Conservation (phyloP, 108 stramenopile genomes). For the Fistulifera pelliculosa region DNA sequence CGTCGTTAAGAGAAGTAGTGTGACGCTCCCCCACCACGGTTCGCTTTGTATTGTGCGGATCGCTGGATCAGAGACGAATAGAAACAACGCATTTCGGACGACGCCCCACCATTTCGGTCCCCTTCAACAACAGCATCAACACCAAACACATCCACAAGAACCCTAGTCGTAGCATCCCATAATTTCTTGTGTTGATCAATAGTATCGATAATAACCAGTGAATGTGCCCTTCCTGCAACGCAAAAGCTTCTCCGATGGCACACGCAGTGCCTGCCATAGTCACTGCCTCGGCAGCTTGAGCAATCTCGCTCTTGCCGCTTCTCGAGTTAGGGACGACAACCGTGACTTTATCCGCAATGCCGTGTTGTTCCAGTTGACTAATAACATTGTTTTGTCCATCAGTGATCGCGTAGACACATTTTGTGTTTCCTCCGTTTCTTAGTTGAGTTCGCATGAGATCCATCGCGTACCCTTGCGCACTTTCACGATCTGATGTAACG, state of each 20-base stretch:
- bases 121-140: conserved; percentile 72
- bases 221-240: conserved; percentile 49
- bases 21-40: conserved; percentile 76
- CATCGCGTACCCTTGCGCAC: conserved; percentile 28
- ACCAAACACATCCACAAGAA: conserved; percentile 63
- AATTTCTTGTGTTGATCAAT: conserved; percentile 72
- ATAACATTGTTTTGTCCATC: conserved; percentile 23
- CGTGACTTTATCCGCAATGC: conserved; percentile 43
- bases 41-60: conserved; percentile 70
- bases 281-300: conserved; percentile 41
- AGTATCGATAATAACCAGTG: conserved; percentile 73
- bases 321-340: conserved; percentile 29
- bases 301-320: conserved; percentile 16
- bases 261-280: conserved; percentile 69
- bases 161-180: conserved; percentile 77
- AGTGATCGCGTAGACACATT: conserved; percentile 69
- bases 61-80: conserved; percentile 80
- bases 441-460: conserved; percentile 30
- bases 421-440: conserved; percentile 13
- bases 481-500: conserved; percentile 50
- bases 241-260: conserved; percentile 65
- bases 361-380: conserved; percentile 29
- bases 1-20: conserved; percentile 53
- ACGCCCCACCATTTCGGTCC: conserved; percentile 72
- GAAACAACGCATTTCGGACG: conserved; percentile 79